Evolutionary conservation across 1,139 yeast species (phyloP).

Genomic region (Groenewaldozyma auringiensis): DNA sequence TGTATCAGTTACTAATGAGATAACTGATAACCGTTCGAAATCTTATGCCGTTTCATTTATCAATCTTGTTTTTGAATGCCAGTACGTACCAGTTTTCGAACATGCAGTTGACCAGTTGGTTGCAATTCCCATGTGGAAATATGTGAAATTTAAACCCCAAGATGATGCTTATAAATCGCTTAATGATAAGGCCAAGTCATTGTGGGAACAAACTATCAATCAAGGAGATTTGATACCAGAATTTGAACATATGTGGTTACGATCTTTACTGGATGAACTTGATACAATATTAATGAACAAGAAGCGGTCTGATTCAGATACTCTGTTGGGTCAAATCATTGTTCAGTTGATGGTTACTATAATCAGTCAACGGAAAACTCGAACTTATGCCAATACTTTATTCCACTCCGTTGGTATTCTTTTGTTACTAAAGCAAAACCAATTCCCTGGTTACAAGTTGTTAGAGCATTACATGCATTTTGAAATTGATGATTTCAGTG

Average conservation of each 20-base stretch:
- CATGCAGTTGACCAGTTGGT: conserved; percentile 31
- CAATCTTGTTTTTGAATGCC: conserved; percentile 16
- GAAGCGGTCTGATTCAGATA: neutral
- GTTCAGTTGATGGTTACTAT: conserved; percentile 29
- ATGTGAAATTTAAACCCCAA: too few species aligned
- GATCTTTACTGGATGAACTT: neutral
- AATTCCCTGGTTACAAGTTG: conserved; percentile 8
- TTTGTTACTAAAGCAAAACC: conserved; percentile 1
- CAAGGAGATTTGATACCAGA: too few species aligned
- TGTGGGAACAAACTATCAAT: too few species aligned
- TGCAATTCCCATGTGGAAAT: conserved; percentile 37
- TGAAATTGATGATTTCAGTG: conserved; percentile 40
- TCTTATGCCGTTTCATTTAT: conserved; percentile 23
- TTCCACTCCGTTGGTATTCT: conserved; percentile 28
- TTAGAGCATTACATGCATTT: conserved; percentile 30
- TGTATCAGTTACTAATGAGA: conserved; percentile 10
- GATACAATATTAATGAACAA: neutral
- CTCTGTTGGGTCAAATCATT: conserved; percentile 8
- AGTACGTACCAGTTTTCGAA: neutral
- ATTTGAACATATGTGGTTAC: neutral
- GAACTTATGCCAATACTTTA: conserved; percentile 34
- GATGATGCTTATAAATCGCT: too few species aligned
- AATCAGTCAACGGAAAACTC: conserved; percentile 38
- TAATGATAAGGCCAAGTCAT: too few species aligned
- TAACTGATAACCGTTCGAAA: conserved; percentile 11